Percentiles rank a stretch among this genome's conserved stretches.
These are phyloP conservation scores for Penicillium palitans DNA, from an alignment of 2,329 filamentous ascomycete genomes.

Conservation along the genomic window DNA sequence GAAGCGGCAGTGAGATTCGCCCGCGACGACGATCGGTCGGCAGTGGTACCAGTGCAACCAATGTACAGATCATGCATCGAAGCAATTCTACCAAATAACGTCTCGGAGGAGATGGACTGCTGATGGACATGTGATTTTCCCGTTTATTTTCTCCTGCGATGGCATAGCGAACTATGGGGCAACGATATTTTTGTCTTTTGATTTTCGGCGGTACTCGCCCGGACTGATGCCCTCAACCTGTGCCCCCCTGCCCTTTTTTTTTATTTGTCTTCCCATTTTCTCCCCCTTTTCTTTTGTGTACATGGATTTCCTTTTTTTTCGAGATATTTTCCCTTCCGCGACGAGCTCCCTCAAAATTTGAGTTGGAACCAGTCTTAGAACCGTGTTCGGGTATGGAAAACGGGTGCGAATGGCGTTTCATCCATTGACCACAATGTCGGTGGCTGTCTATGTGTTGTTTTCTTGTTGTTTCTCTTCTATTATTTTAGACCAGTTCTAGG, in stretches of 20 bases:
- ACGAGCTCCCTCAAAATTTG: conserved; percentile 30
- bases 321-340: conserved; percentile 36
- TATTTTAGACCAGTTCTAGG: conserved; percentile 34
- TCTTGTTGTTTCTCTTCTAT: conserved; percentile 15
- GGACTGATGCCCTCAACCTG: conserved; percentile 27
- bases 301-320: conserved; percentile 39
- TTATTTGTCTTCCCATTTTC: conserved; percentile 20
- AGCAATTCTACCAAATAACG: conserved; percentile 46
- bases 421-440: conserved; percentile 34
- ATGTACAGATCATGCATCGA: conserved; percentile 41
- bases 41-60: conserved; percentile 35
- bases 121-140: conserved; percentile 26
- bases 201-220: conserved; percentile 21
- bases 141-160: conserved; percentile 33
- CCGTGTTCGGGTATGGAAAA: conserved; percentile 47
- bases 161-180: conserved; percentile 42
- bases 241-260: conserved; percentile 19
- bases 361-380: conserved; percentile 44
- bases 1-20: conserved; percentile 45
- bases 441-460: conserved; percentile 32
- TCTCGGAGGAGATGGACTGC: conserved; percentile 16
- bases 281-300: conserved; percentile 40
- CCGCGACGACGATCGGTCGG: conserved; percentile 43
- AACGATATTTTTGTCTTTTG: conserved; percentile 35
- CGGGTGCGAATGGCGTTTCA: conserved; percentile 46